Conservation (phyloP, 805 yeast genomes). For the Schizosaccharomyces lindneri region DNA sequence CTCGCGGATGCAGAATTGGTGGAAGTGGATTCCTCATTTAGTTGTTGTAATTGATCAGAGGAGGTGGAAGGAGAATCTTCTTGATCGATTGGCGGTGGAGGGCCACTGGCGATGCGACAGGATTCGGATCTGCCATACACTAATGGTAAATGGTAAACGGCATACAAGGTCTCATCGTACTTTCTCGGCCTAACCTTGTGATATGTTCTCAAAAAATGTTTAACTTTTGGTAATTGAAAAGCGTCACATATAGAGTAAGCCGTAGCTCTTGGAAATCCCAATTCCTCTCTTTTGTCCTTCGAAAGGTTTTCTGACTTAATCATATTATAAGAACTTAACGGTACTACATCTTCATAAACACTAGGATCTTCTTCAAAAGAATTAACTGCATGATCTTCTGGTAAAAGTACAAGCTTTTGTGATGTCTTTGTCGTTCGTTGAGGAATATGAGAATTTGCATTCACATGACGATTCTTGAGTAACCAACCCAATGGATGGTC, state of each 20-base stretch:
- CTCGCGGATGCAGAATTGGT: too few relatives aligned
- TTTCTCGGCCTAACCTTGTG: constrained; percentile 69
- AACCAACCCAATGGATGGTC: background rate
- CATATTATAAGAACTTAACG: background rate
- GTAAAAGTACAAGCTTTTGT: constrained; percentile 2
- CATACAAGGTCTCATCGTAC: constrained; percentile 74
- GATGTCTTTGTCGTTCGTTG: constrained; percentile 3
- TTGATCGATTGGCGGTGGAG: constrained; percentile 8
- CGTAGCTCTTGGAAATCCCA: constrained; percentile 1
- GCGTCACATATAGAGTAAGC: constrained; percentile 36
- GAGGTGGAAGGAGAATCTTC: constrained; percentile 32
- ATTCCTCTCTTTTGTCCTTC: background rate
- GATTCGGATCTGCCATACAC: constrained; percentile 43
- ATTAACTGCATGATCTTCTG: background rate
- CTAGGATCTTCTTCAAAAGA: background rate
- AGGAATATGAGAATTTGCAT: background rate
- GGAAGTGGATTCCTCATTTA: background rate
- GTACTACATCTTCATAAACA: background rate
- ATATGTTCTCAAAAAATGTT: constrained; percentile 33
- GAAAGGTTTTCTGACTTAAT: background rate
- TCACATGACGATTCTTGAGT: background rate
- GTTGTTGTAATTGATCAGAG: background rate
- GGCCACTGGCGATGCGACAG: constrained; percentile 14
- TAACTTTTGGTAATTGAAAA: constrained; percentile 35
- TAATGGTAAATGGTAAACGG: constrained; percentile 63